Base-by-base conservation (phyloP, 768 basidiomycete genomes). In the Pisolithus tinctorius region DNA sequence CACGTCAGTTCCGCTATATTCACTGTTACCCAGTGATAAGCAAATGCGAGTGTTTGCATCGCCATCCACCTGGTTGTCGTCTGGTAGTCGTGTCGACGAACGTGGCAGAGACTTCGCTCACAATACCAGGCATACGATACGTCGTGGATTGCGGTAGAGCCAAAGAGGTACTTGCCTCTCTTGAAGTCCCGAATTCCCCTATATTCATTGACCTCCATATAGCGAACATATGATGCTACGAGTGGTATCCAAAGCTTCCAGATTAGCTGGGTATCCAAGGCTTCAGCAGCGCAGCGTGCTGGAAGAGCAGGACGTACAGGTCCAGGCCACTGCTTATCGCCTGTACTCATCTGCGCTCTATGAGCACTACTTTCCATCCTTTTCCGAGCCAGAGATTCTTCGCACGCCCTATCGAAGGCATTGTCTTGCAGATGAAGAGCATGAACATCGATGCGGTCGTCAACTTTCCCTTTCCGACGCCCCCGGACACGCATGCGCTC, bases 391-490 rank as follows among this genome's bases (percentile, higher is more conserved):
- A 2, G 96, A 99, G 67, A 94, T 98, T 50, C 77, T 93, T 41
- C 86, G 94, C 23, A 93, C 90, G 73, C 94, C 94, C 96, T 0
- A 95, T 98, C 58, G 96, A 98, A 60, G 94, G 93, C 2, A 86
- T 98, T 23, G 89, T 98, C 8, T 74, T 98, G 30, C 94, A 97
- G 67, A 97, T 99, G 95, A 99, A 99, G 74, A 85, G 83, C 66
- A 97, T 99, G 93, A 91, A 95, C 63, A 95, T 99, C 52, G 93
- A 98, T 61, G 78, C 91, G 1, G 92, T 98, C 37, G 76, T 91
- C 59, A 98, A 98, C 71, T 99, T 99, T 68, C 96, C 96, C 14
- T 98, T 98, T 70, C 96, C 96, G 1, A 97, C 96, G 0, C 87
- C 95, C 13, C 96, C 96, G 0, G 90, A 96, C 66, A 80, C 86